phyloP scores from a whole-genome alignment of 1,284 basidiomycete species.

The Phylloporus sp. region DNA sequence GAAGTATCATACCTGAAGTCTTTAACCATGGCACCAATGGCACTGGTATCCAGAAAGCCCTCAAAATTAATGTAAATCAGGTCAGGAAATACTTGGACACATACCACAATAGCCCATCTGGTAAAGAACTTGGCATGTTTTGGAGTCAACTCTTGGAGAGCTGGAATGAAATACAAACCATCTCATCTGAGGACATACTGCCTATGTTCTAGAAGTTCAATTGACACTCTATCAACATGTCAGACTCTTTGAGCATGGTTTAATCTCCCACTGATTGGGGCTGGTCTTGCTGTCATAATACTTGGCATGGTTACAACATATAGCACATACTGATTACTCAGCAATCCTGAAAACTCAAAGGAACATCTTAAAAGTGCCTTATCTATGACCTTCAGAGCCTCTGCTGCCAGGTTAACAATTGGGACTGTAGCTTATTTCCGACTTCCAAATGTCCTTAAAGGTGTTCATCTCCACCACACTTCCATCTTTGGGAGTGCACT shows the following conservation, averaged over 20 bases:
- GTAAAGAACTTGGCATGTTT: constrained; percentile 72
- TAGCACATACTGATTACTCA: constrained; percentile 56
- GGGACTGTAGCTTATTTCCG: constrained; percentile 49
- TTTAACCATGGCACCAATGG: constrained; percentile 61
- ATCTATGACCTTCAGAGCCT: constrained; percentile 44
- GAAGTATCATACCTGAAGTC: constrained; percentile 89
- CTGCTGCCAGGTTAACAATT: constrained; percentile 51
- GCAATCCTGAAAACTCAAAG: constrained; percentile 19
- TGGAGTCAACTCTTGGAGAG: constrained; percentile 61
- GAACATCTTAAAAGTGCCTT: constrained; percentile 48
- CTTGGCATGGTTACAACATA: constrained; percentile 56
- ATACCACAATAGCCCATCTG: constrained; percentile 76
- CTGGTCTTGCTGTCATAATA: constrained; percentile 66
- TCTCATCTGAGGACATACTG: constrained; percentile 43
- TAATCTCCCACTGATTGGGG: constrained; percentile 77
- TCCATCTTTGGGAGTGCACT: constrained; percentile 55
- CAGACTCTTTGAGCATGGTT: constrained; percentile 95
- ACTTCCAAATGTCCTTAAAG: constrained; percentile 47
- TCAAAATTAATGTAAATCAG: constrained; percentile 80
- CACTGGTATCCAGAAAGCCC: constrained; percentile 56
- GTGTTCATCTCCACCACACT: constrained; percentile 48
- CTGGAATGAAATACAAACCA: constrained; percentile 50
- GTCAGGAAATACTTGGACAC: constrained; percentile 80
- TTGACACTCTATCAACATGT: constrained; percentile 73
- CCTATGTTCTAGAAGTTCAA: constrained; percentile 62